These are phyloP conservation scores for Aureobasidium sp. DNA, from an alignment of 2,329 filamentous ascomycete species.

Conservation along the genomic window DNA sequence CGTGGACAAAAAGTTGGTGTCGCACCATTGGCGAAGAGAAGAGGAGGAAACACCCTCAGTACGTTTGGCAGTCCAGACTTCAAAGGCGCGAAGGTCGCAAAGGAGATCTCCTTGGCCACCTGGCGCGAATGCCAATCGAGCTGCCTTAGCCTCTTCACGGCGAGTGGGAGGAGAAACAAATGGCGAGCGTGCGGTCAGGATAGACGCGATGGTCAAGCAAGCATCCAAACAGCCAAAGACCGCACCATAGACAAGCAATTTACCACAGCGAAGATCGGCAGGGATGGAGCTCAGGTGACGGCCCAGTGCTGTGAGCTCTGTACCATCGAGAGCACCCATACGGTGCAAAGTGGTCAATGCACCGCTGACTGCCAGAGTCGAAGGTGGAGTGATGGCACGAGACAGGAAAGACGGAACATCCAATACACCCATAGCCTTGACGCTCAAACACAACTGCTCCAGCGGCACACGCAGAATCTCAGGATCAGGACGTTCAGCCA, in stretches of 20 bases:
- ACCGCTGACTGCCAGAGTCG: slow-evolving; percentile 74
- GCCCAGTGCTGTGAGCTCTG: slow-evolving; percentile 82
- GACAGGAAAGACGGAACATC: slow-evolving; percentile 77
- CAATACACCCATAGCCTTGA: slow-evolving; percentile 86
- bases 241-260: slow-evolving; percentile 90
- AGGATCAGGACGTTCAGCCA: slow-evolving; percentile 82
- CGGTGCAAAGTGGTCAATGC: slow-evolving; percentile 70
- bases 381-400: slow-evolving; percentile 82
- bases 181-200: slow-evolving; percentile 81
- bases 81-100: slow-evolving; percentile 77
- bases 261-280: slow-evolving; percentile 84
- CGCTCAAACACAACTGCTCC: slow-evolving; percentile 88
- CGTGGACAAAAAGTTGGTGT: slow-evolving; percentile 74
- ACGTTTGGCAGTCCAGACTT: slow-evolving; percentile 67
- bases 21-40: slow-evolving; percentile 69
- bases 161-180: slow-evolving; percentile 80
- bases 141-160: slow-evolving; percentile 72
- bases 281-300: slow-evolving; percentile 93
- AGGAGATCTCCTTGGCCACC: slow-evolving; percentile 76
- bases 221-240: slow-evolving; percentile 90
- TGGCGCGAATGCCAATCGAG: slow-evolving; percentile 64
- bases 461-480: slow-evolving; percentile 90
- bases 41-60: slow-evolving; percentile 50
- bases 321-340: slow-evolving; percentile 83
- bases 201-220: slow-evolving; percentile 80